Evolutionary conservation across 73 alveolate genomes (phyloP).

Genomic region (Tetrahymena malaccensis): DNA sequence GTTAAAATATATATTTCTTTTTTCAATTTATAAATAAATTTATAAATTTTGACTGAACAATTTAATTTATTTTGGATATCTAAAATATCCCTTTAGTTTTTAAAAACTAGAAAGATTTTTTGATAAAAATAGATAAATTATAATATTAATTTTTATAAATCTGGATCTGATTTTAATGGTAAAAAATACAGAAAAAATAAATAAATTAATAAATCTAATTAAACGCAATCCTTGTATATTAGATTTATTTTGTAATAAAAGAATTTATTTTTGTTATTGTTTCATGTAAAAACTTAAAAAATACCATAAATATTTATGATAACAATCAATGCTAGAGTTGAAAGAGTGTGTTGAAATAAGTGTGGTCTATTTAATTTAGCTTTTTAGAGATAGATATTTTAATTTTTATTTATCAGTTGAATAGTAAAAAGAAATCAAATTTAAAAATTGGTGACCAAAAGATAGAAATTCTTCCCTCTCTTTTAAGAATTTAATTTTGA

Average conservation of each 20-base stretch:
- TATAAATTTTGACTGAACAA: too few species aligned
- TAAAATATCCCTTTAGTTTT: background rate
- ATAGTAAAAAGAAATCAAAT: background rate
- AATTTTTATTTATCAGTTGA: background rate
- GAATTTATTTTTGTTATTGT: background rate
- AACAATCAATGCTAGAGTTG: background rate
- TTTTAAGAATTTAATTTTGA: background rate
- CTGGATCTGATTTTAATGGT: background rate
- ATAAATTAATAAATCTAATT: too few species aligned
- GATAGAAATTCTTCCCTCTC: background rate
- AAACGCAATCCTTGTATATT: background rate
- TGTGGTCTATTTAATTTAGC: background rate
- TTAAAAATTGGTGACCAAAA: background rate
- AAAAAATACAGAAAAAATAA: too few species aligned
- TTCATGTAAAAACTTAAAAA: too few species aligned
- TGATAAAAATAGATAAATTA: background rate
- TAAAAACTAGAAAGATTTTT: too few species aligned
- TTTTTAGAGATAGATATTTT: background rate
- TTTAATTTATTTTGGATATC: too few species aligned
- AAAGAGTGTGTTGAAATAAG: background rate
- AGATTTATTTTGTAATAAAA: background rate
- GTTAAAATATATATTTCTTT: too few species aligned
- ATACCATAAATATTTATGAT: too few species aligned
- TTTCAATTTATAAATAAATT: too few species aligned
- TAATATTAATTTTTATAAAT: too few species aligned